These are phyloP conservation scores for Penicillium mononematosum DNA, from an alignment of 495 filamentous ascomycete species.

Conservation along the genomic window DNA sequence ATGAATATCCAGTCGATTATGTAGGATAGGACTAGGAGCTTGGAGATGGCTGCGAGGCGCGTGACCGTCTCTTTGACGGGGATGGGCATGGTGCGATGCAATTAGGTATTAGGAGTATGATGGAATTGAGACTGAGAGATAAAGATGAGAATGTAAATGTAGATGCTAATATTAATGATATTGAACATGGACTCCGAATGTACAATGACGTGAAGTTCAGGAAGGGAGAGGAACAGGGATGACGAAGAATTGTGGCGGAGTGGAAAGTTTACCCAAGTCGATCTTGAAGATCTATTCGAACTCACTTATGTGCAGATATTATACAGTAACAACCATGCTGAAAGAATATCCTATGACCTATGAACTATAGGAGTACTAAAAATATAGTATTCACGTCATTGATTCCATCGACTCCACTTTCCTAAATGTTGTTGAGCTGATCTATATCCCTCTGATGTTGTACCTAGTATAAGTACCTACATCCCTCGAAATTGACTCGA, in stretches of 20 bases:
- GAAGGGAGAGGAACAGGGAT: neutral
- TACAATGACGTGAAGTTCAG: neutral
- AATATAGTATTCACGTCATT: neutral
- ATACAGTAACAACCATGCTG: no score
- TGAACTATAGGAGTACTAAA: no score
- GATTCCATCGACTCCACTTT: neutral
- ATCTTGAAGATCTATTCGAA: no score
- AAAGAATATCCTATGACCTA: neutral
- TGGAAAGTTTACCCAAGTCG: no score
- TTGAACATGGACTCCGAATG: no score
- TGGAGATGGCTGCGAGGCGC: slow-evolving; percentile 25
- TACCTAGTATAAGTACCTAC: no score
- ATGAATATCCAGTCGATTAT: slow-evolving; percentile 56
- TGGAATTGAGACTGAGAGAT: neutral
- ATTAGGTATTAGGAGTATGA: neutral
- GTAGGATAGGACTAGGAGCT: slow-evolving; percentile 47
- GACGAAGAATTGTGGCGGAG: neutral
- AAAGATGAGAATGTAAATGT: no score
- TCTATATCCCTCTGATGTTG: no score
- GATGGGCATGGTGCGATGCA: neutral
- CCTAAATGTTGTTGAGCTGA: neutral
- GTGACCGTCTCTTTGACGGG: neutral
- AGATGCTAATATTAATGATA: no score
- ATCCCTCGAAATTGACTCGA: neutral
- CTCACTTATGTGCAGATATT: no score